Evolutionary conservation across 2,329 filamentous ascomycete genomes (phyloP).

Genomic region (Trichothecium roseum): DNA sequence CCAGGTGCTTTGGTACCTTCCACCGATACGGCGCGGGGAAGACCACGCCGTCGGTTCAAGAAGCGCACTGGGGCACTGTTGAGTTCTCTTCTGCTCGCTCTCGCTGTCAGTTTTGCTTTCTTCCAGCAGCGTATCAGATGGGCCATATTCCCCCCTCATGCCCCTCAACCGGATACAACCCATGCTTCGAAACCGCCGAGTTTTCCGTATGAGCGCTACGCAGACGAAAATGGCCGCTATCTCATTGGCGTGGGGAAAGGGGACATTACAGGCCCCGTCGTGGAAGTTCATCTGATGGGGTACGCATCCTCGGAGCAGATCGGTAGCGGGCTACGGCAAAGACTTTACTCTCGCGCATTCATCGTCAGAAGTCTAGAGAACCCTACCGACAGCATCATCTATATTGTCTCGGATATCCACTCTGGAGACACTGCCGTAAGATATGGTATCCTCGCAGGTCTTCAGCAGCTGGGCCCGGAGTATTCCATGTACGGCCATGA

Average conservation of each 20-base stretch:
- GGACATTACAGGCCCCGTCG: constrained; percentile 62
- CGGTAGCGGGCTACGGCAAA: constrained; percentile 75
- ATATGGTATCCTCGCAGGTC: constrained; percentile 71
- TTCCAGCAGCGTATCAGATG: too few relatives aligned
- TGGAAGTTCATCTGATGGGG: constrained; percentile 84
- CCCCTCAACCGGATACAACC: too few relatives aligned
- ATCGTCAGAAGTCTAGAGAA: constrained; percentile 63
- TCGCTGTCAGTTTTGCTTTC: too few relatives aligned
- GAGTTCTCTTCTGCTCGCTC: too few relatives aligned
- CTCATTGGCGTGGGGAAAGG: constrained; percentile 46
- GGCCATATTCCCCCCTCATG: too few relatives aligned
- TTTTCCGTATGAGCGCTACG: constrained; percentile 2
- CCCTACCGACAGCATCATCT: constrained; percentile 66
- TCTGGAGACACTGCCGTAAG: constrained; percentile 83
- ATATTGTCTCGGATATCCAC: constrained; percentile 78
- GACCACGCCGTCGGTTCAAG: too few relatives aligned
- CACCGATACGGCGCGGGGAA: too few relatives aligned
- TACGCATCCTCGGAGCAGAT: constrained; percentile 80
- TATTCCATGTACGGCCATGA: constrained; percentile 67
- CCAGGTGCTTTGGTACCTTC: too few relatives aligned
- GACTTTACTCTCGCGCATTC: constrained; percentile 82
- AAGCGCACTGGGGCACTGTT: too few relatives aligned
- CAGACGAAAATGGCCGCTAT: constrained; percentile 23
- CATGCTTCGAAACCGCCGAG: too few relatives aligned
- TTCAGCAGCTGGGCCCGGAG: constrained; percentile 57